Conservation (phyloP, 2,329 filamentous ascomycete genomes). For the Knufia fluminis region DNA sequence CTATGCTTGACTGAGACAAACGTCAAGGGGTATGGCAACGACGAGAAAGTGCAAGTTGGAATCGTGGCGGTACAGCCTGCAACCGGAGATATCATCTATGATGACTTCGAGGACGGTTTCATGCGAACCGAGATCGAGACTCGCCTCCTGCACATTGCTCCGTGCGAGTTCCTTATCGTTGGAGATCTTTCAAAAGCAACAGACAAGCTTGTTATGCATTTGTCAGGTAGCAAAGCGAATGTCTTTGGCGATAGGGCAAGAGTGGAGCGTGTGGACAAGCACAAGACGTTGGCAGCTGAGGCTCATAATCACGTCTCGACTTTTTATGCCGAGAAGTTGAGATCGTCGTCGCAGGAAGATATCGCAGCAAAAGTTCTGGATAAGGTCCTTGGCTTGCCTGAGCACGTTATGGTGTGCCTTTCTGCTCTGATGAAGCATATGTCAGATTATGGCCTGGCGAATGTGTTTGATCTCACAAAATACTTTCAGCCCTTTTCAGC, state of each 20-base stretch:
- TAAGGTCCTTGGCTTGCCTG: conserved; percentile 74
- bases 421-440: conserved; percentile 95
- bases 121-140: conserved; percentile 97
- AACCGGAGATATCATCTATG: conserved; percentile 92
- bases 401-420: conserved; percentile 80
- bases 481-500: conserved; percentile 96
- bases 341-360: conserved; percentile 46
- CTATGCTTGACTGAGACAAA: conserved; percentile 83
- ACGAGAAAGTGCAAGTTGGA: conserved; percentile 88
- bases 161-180: conserved; percentile 89
- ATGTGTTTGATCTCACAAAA: conserved; percentile 91
- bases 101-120: conserved; percentile 93
- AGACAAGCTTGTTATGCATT: conserved; percentile 81
- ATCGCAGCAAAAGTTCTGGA: conserved; percentile 62
- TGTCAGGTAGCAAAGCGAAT: conserved; percentile 81
- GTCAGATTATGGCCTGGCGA: conserved; percentile 82
- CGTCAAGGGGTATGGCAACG: conserved; percentile 69
- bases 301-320: conserved; percentile 80
- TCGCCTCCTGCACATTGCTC: conserved; percentile 85
- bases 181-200: conserved; percentile 83
- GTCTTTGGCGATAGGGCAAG: conserved; percentile 86
- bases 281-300: conserved; percentile 73
- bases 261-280: conserved; percentile 66
- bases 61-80: conserved; percentile 90
- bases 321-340: conserved; percentile 84